Conservation (phyloP, 1,139 yeast species). For the Groenewaldozyma sp. region DNA sequence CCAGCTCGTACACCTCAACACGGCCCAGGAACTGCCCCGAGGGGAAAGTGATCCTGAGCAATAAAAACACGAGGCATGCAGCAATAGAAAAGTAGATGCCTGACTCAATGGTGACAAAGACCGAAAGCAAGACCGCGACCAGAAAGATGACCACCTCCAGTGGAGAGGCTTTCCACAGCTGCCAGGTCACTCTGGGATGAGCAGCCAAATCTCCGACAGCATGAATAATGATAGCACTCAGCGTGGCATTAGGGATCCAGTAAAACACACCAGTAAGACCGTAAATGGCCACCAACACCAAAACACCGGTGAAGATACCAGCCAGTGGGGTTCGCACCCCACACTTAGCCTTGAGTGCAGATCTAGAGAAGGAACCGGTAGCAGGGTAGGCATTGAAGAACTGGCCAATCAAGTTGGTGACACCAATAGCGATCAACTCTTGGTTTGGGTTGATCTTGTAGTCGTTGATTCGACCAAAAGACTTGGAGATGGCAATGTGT, state of each 20-base stretch:
- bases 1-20: constrained; percentile 34
- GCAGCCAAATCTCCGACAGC: constrained; percentile 90
- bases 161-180: constrained; percentile 69
- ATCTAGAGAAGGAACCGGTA: constrained; percentile 91
- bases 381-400: constrained; percentile 93
- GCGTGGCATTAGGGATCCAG: constrained; percentile 83
- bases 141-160: constrained; percentile 68
- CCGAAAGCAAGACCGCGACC: constrained; percentile 67
- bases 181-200: constrained; percentile 59
- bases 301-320: constrained; percentile 83
- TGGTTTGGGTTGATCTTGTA: constrained; percentile 89
- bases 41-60: constrained; percentile 73
- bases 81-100: constrained; percentile 88
- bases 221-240: constrained; percentile 82
- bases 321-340: constrained; percentile 94
- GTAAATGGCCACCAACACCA: constrained; percentile 79
- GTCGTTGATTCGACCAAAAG: constrained; percentile 87
- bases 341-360: constrained; percentile 90
- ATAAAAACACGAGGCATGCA: constrained; percentile 67
- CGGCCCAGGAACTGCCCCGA: constrained; percentile 77
- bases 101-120: constrained; percentile 72
- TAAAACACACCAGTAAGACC: constrained; percentile 74
- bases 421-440: constrained; percentile 90
- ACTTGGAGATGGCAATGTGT: constrained; percentile 88
- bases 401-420: constrained; percentile 81